Conservation (phyloP, 2,329 filamentous ascomycete genomes). For the Fusarium sulawesiense region DNA sequence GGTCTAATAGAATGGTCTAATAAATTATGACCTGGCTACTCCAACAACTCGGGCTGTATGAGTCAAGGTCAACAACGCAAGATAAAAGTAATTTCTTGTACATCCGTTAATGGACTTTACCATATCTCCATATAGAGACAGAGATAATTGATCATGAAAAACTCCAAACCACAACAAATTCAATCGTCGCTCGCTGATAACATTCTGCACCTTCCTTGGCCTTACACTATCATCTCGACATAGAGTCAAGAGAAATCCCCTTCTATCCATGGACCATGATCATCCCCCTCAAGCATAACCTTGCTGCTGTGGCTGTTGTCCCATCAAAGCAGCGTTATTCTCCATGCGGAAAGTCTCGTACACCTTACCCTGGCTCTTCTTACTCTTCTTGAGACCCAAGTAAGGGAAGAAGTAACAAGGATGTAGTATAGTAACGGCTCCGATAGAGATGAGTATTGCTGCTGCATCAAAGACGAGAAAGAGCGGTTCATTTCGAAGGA, state of each 20-base stretch:
- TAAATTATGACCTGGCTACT: not conserved
- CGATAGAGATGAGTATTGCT: constrained; percentile 29
- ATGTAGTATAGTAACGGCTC: constrained; percentile 22
- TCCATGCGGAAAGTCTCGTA: constrained; percentile 20
- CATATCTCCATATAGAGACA: not conserved
- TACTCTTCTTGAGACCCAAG: constrained; percentile 12
- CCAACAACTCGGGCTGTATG: not conserved
- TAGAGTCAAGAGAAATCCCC: not conserved
- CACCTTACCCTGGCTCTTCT: constrained; percentile 20
- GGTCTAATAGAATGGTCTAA: not conserved
- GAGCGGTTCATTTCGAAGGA: constrained; percentile 31
- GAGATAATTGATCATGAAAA: not conserved
- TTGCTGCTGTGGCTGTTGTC: constrained; percentile 3
- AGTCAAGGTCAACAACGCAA: no score
- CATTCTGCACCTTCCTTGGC: not conserved
- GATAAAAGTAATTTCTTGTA: not conserved
- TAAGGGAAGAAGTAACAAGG: constrained; percentile 33
- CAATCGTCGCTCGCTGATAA: not conserved
- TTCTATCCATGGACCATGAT: not conserved
- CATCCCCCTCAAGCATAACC: not conserved
- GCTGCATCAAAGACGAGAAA: constrained; percentile 32
- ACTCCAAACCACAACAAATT: not conserved
- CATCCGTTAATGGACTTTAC: not conserved
- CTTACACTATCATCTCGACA: not conserved
- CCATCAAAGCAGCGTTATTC: constrained; percentile 12